These are phyloP conservation scores for Macadamia integrifolia DNA, from an alignment of 164 flowering plant genomes.

Conservation along the genomic window DNA sequence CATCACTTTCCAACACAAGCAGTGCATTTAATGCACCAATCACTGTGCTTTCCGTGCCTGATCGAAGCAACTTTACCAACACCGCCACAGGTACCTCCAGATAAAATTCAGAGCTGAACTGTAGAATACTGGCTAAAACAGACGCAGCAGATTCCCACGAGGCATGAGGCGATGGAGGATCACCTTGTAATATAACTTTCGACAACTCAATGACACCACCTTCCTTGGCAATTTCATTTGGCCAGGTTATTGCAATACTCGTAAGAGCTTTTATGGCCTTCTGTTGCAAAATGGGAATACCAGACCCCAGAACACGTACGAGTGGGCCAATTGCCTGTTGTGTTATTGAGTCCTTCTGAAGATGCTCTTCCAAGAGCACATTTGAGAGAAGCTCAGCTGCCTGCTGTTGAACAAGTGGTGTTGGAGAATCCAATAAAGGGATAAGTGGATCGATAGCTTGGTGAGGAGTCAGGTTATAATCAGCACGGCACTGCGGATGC, in stretches of 20 bases:
- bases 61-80: slow-evolving; percentile 61
- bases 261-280: slow-evolving; percentile 14
- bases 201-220: background rate
- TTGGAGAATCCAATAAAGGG: slow-evolving; percentile 64
- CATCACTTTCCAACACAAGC: slow-evolving; percentile 71
- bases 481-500: background rate
- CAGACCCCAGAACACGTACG: slow-evolving; percentile 58
- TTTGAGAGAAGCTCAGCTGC: slow-evolving; percentile 80
- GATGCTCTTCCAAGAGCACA: slow-evolving; percentile 58
- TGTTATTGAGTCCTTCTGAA: slow-evolving; percentile 58
- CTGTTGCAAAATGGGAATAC: slow-evolving; percentile 66
- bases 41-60: slow-evolving; percentile 63
- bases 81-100: slow-evolving; percentile 77
- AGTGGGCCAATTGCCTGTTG: slow-evolving; percentile 72
- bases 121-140: background rate
- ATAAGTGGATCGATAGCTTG: slow-evolving; percentile 39
- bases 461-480: background rate
- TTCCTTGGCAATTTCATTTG: background rate
- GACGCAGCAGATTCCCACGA: slow-evolving; percentile 1
- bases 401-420: slow-evolving; percentile 60
- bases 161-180: background rate
- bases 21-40: slow-evolving; percentile 68
- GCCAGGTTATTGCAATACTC: background rate
- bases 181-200: background rate
- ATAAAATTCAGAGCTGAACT: slow-evolving; percentile 17